Evolutionary conservation across 1,284 basidiomycete genomes (phyloP), one percentile per base, ranked within the genome.

Genomic region (Sanguinoderma infundibulare): DNA sequence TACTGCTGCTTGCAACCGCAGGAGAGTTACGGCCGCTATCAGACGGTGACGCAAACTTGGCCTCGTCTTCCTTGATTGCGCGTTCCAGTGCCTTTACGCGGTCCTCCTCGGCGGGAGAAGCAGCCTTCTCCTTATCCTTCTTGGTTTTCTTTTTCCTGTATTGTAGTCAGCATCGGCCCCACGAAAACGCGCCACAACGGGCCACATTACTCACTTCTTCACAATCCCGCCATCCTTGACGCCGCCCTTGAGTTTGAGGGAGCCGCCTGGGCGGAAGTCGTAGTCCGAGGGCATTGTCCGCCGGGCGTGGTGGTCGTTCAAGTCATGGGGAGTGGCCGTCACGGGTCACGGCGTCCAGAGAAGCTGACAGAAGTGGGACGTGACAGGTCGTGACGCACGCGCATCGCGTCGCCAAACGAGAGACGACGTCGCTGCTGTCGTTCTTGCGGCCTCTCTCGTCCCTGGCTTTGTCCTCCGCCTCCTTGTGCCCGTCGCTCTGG

Each of bases 241-340:
- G 51, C 92, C 90, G 36, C 91, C 89, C 78, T 96, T 97, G 75
- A 97, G 84, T 78, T 96, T 97, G 73, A 97, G 88, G 66, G 91
- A 88, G 70, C 95, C 95, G 50, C 94, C 92, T 49, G 94, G 89
- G 72, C 87, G 88, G 77, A 92, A 83, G 78, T 93, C 87, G 78
- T 97, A 97, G 75, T 94, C 94, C 67, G 87, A 66, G 40, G 65
- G 86, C 88, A 92, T 91, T 55, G 69, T 65, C 67, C 66, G 59
- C 22, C 53, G 55, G 40, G 65, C 49, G 62, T 64, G 53, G 67
- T 65, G 66, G 65, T 60, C 60, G 65, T 64, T 59, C 69, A 64
- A 51, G 64, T 64, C 68, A 68, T 67, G 57, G 61, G 64, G 64
- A 64, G 61, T 62, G 42, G 15, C 30, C 57, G 69, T 69, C 70